These are phyloP conservation scores for Russula griseocarnosa DNA, from an alignment of 768 basidiomycete genomes.

Conservation along the genomic window DNA sequence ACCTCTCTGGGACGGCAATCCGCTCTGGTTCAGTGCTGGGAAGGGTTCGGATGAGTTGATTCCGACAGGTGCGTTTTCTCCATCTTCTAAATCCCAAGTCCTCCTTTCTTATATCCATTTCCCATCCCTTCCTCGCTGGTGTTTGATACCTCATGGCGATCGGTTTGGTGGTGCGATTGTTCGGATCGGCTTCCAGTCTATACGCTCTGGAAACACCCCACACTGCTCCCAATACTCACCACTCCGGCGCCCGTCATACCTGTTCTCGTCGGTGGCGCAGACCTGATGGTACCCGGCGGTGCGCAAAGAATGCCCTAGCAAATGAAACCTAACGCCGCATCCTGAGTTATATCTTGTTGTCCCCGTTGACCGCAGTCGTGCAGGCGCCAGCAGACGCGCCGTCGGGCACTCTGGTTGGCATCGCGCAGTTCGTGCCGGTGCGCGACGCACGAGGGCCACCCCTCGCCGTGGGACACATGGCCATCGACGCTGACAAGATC, in stretches of 20 bases:
- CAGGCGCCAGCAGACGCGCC: slow-evolving; percentile 44
- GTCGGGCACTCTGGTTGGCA: slow-evolving; percentile 55
- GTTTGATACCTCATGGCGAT: background rate
- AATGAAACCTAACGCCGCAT: background rate
- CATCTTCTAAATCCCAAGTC: background rate
- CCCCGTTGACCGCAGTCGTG: slow-evolving; percentile 46
- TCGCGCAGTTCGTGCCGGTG: slow-evolving; percentile 51
- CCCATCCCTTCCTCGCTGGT: background rate
- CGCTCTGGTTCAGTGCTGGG: slow-evolving; percentile 74
- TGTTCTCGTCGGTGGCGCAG: slow-evolving; percentile 70
- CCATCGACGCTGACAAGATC: slow-evolving; percentile 39
- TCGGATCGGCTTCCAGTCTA: slow-evolving; percentile 46
- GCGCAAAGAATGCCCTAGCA: slow-evolving; percentile 32
- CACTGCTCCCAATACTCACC: slow-evolving; percentile 64
- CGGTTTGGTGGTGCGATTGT: background rate
- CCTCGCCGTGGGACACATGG: slow-evolving; percentile 74
- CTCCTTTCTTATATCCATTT: background rate
- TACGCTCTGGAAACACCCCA: slow-evolving; percentile 71
- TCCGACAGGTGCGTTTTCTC: slow-evolving; percentile 52
- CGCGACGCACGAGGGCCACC: slow-evolving; percentile 46
- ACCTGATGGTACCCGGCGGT: slow-evolving; percentile 88
- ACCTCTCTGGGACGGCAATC: slow-evolving; percentile 65
- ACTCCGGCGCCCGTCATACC: slow-evolving; percentile 71
- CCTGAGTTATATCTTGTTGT: background rate
- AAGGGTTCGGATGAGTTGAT: slow-evolving; percentile 64